Conservation (phyloP, 768 basidiomycete genomes). For the Hortiboletus flavorubellus region DNA sequence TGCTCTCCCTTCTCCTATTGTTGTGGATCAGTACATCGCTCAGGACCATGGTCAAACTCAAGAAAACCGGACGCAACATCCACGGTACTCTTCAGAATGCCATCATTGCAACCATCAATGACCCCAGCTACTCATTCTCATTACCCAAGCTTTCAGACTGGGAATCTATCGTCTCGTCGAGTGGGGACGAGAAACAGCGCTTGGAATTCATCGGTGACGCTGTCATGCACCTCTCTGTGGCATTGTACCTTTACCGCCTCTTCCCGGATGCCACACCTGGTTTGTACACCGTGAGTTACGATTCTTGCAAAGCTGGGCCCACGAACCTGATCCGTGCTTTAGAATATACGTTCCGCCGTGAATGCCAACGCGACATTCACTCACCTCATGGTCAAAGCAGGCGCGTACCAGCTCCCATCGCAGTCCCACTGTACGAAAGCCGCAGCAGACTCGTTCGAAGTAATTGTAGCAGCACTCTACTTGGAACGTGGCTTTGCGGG, state of each 20-base stretch:
- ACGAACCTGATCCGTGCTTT: neutral
- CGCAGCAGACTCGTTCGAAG: slow-evolving; percentile 46
- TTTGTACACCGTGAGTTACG: slow-evolving; percentile 35
- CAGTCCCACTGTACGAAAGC: slow-evolving; percentile 32
- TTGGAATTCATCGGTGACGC: slow-evolving; percentile 49
- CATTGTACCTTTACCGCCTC: slow-evolving; percentile 36
- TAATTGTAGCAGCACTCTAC: slow-evolving; percentile 43
- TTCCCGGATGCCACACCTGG: slow-evolving; percentile 32
- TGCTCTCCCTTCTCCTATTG: neutral
- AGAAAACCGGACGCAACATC: slow-evolving; percentile 10
- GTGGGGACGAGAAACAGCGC: slow-evolving; percentile 34
- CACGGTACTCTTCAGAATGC: slow-evolving; percentile 20
- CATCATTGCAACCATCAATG: slow-evolving; percentile 26
- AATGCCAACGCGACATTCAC: slow-evolving; percentile 38
- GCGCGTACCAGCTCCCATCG: slow-evolving; percentile 20
- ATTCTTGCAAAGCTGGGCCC: neutral
- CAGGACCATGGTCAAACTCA: slow-evolving; percentile 19
- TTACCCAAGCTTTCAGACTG: slow-evolving; percentile 28
- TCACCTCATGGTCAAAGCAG: slow-evolving; percentile 37
- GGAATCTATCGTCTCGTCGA: slow-evolving; percentile 28
- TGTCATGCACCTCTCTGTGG: slow-evolving; percentile 42
- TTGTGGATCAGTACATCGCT: neutral
- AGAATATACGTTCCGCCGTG: slow-evolving; percentile 27
- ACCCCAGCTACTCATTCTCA: slow-evolving; percentile 26
- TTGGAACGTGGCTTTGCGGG: slow-evolving; percentile 37